These are phyloP conservation scores for Penicillium lividum DNA, from an alignment of 495 filamentous ascomycete genomes.

Conservation along the genomic window DNA sequence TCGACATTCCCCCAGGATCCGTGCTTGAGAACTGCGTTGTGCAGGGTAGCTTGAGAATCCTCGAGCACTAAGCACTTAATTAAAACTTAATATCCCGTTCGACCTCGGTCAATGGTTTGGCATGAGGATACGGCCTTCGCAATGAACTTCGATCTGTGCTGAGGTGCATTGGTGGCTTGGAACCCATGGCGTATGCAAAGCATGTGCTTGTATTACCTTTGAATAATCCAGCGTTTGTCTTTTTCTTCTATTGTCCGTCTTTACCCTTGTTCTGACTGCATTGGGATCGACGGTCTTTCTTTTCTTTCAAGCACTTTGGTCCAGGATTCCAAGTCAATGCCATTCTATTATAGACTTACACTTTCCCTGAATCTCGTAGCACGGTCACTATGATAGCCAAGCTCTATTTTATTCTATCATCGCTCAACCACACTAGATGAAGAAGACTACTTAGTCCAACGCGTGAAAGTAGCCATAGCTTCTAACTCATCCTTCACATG, in stretches of 20 bases:
- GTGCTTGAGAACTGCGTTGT: conserved; percentile 99
- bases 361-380: neutral
- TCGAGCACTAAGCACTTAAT: conserved; percentile 71
- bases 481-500: too few species aligned
- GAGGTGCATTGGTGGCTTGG: conserved; percentile 36
- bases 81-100: neutral
- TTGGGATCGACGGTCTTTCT: conserved; percentile 14
- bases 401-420: too few species aligned
- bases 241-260: conserved; percentile 12
- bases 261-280: conserved; percentile 14
- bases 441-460: too few species aligned
- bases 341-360: conserved; percentile 1
- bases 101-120: neutral
- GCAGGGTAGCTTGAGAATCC: conserved; percentile 91
- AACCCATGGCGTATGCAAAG: conserved; percentile 35
- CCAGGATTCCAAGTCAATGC: conserved; percentile 15
- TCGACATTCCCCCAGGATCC: conserved; percentile 94
- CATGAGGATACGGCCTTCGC: neutral
- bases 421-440: too few species aligned
- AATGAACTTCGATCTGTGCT: neutral
- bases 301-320: conserved; percentile 9
- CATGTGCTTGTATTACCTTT: conserved; percentile 35
- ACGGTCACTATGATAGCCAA: too few species aligned
- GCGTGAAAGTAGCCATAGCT: too few species aligned
- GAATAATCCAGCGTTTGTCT: conserved; percentile 35